Percentiles rank a stretch among this genome's conserved stretches.
These are phyloP conservation scores for Colletotrichum sp. DNA, from an alignment of 2,329 filamentous ascomycete genomes.

Conservation along the genomic window DNA sequence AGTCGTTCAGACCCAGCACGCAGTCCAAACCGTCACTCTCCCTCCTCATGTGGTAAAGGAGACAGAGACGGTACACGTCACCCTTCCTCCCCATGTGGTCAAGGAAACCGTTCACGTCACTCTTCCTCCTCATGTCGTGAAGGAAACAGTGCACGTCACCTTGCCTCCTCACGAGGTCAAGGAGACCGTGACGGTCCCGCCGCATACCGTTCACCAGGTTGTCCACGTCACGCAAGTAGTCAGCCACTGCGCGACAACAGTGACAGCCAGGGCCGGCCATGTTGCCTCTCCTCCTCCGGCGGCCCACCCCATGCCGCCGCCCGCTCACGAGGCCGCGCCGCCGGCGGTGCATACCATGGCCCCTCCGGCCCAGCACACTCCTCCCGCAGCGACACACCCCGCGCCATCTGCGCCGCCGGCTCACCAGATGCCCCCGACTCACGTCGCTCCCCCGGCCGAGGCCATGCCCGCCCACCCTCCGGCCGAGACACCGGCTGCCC, in stretches of 20 bases:
- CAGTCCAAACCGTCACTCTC: neutral
- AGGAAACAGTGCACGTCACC: slow-evolving; percentile 6
- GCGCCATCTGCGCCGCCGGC: neutral
- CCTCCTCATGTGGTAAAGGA: neutral
- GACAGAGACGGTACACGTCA: slow-evolving; percentile 5
- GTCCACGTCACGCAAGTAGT: neutral
- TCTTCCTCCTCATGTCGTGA: neutral
- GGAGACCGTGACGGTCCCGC: slow-evolving; percentile 3
- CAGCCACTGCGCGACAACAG: neutral
- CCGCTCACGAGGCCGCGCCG: neutral
- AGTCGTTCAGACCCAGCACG: neutral
- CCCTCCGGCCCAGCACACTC: neutral
- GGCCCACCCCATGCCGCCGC: neutral
- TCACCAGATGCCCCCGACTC: neutral
- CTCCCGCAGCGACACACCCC: neutral
- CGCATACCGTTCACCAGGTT: neutral
- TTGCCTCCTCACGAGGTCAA: neutral
- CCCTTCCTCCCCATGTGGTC: neutral
- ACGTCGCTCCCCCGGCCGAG: neutral
- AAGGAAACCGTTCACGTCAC: slow-evolving; percentile 15
- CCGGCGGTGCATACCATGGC: neutral
- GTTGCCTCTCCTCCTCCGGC: neutral
- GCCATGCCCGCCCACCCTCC: slow-evolving; percentile 4
- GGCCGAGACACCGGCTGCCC: neutral
- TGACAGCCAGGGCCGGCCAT: neutral